Conservation (phyloP, 371 early-diverging fungal genomes). For the Dinochytrium kinnereticum region DNA sequence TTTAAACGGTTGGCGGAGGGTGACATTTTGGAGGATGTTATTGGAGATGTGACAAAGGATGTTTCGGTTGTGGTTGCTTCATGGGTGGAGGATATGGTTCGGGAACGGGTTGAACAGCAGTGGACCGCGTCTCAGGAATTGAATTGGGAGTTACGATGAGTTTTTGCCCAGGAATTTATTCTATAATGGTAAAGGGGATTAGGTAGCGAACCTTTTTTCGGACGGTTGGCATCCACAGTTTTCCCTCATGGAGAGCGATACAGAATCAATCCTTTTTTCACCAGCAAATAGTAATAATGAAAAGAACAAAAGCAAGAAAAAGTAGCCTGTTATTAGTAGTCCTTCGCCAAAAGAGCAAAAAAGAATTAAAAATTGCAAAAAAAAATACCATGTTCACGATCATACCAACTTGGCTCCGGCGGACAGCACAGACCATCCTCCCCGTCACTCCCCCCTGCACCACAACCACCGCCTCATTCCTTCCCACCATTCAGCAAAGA, state of each 20-base stretch:
- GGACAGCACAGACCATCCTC: background rate
- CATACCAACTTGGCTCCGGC: background rate
- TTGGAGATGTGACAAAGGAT: background rate
- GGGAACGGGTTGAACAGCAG: background rate
- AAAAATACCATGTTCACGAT: background rate
- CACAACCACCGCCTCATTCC: background rate
- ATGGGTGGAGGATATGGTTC: background rate
- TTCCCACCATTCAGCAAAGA: background rate
- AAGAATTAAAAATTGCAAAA: background rate
- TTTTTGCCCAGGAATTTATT: no score
- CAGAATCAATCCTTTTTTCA: no score
- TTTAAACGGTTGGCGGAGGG: conserved; percentile 4
- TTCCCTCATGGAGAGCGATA: no score
- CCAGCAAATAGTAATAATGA: no score
- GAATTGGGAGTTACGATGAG: no score
- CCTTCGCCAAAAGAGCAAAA: background rate
- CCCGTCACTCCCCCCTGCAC: background rate
- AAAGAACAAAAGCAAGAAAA: no score
- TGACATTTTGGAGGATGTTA: background rate
- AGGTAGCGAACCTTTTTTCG: no score
- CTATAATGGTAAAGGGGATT: no score
- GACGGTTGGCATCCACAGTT: no score
- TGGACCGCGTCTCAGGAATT: no score
- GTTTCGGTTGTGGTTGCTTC: background rate
- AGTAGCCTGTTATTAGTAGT: no score